Percentiles rank a stretch among this genome's conserved stretches.
These are phyloP conservation scores for Oehlia diaphana DNA, from an alignment of 192 early-diverging fungal species.

Conservation along the genomic window DNA sequence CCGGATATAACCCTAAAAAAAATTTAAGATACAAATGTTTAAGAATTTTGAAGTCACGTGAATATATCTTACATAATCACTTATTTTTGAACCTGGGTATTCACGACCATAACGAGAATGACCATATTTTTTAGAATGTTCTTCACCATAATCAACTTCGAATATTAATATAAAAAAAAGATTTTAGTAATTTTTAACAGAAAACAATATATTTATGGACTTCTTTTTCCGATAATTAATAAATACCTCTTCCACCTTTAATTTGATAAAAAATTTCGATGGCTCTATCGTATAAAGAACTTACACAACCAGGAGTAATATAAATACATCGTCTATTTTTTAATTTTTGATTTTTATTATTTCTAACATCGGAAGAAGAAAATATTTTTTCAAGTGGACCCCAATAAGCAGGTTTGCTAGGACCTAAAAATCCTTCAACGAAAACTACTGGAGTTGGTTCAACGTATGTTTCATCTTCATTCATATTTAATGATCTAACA, in stretches of 20 bases:
- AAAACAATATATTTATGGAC: background rate
- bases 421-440: conserved; percentile 21
- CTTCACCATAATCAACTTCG: conserved; percentile 22
- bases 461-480: background rate
- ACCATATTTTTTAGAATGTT: conserved; percentile 12
- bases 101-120: conserved; percentile 24
- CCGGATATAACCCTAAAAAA: conserved; percentile 21
- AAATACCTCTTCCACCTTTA: conserved; percentile 26
- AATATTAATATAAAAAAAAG: background rate
- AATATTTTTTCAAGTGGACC: conserved; percentile 14
- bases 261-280: conserved; percentile 28
- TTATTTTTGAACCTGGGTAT: conserved; percentile 1
- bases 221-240: background rate
- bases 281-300: conserved; percentile 23
- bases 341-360: background rate
- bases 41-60: background rate
- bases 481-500: background rate
- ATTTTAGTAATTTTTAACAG: background rate
- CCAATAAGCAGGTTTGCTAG: conserved; percentile 15
- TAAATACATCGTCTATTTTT: conserved; percentile 10
- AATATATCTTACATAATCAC: background rate
- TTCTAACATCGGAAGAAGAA: background rate
- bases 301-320: conserved; percentile 21
- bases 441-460: conserved; percentile 10
- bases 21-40: too few relatives aligned